phyloP scores from a whole-genome alignment of 192 early-diverging fungal genomes.

The Coemansia aciculifera region DNA sequence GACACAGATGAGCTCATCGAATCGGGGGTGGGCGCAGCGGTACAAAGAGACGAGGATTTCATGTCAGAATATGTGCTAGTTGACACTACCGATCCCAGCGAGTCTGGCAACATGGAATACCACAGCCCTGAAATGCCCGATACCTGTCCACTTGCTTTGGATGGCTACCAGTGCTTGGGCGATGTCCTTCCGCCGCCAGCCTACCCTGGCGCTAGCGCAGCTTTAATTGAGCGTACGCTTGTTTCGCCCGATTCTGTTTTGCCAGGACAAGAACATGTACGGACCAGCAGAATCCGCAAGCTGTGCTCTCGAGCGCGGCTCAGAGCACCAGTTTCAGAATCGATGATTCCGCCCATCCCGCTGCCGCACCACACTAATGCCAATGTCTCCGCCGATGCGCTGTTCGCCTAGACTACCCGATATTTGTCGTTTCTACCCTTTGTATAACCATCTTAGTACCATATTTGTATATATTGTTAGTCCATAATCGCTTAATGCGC shows the following conservation, averaged over 20 bases:
- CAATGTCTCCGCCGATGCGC: background rate
- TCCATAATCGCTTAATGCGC: background rate
- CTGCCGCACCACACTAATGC: background rate
- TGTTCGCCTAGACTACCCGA: background rate
- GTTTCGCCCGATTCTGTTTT: constrained; percentile 7
- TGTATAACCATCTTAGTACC: background rate
- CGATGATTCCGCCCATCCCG: background rate
- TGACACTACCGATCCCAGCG: constrained; percentile 11
- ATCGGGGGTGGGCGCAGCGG: constrained; percentile 13
- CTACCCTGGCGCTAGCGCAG: constrained; percentile 26
- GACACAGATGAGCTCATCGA: constrained; percentile 33
- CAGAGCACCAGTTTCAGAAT: background rate
- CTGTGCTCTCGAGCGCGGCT: constrained; percentile 29
- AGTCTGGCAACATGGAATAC: background rate
- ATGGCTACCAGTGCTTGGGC: constrained; percentile 29
- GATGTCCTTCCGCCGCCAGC: constrained; percentile 31
- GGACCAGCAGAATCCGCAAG: constrained; percentile 8
- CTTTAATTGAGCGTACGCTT: constrained; percentile 33
- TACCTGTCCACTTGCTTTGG: constrained; percentile 29
- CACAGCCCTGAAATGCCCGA: constrained; percentile 3
- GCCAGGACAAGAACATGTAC: background rate
- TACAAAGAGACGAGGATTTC: constrained; percentile 37
- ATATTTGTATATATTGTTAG: background rate
- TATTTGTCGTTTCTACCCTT: background rate
- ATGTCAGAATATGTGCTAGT: constrained; percentile 47